phyloP scores from a whole-genome alignment of 2,329 filamentous ascomycete genomes.

The Fusarium bulbicola region DNA sequence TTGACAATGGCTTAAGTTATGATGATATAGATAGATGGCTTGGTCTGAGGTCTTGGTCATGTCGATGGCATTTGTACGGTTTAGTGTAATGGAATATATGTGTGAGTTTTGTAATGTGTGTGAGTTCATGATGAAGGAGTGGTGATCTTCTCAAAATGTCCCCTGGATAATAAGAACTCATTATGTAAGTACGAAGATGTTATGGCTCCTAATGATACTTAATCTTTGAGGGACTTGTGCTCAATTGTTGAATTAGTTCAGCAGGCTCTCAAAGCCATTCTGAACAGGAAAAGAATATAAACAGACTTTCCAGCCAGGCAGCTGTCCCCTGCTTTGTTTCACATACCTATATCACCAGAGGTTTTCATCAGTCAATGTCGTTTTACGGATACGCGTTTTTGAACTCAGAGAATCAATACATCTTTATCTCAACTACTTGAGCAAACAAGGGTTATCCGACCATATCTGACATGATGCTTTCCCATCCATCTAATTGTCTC shows the following conservation, averaged over 20 bases:
- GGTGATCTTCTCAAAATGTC: not conserved
- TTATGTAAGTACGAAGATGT: not conserved
- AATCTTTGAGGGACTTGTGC: not conserved
- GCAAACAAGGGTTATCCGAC: slow-evolving; percentile 33
- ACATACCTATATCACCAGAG: not conserved
- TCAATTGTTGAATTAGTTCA: not conserved
- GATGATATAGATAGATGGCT: not conserved
- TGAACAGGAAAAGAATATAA: not conserved
- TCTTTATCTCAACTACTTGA: slow-evolving; percentile 25
- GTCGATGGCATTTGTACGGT: not conserved
- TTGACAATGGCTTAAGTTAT: not conserved
- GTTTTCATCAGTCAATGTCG: not conserved
- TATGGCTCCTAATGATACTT: not conserved
- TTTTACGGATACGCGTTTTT: not conserved
- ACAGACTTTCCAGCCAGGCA: not conserved
- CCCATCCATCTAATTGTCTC: slow-evolving; percentile 39
- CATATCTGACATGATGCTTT: slow-evolving; percentile 41
- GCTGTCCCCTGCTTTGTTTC: not conserved
- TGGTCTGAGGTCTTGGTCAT: not conserved
- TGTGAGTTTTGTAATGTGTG: not conserved
- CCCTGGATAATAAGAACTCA: not conserved
- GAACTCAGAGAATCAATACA: slow-evolving; percentile 1
- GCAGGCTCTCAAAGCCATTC: not conserved
- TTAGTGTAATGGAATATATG: not conserved
- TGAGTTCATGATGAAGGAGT: not conserved